Conservation (phyloP, 2,329 filamentous ascomycete genomes). For the Exophiala calicioides region DNA sequence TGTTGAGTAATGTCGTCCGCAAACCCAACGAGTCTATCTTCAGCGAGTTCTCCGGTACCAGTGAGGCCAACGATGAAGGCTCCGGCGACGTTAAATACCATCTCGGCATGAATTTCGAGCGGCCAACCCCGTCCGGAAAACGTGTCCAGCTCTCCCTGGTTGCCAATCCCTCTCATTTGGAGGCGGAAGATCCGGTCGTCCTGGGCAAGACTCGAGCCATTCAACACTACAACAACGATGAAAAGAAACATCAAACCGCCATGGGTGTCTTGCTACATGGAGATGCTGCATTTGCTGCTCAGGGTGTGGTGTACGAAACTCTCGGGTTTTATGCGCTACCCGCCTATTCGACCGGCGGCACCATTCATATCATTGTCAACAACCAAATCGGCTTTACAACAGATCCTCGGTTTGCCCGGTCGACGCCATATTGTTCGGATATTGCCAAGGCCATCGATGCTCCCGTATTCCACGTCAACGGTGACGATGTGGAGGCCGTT, state of each 20-base stretch:
- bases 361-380: conserved; percentile 96
- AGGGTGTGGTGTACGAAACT: conserved; percentile 97
- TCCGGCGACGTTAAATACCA: conserved; percentile 99
- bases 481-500: conserved; percentile 95
- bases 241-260: conserved; percentile 80
- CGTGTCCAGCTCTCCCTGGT: conserved; percentile 98
- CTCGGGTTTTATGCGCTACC: conserved; percentile 96
- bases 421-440: conserved; percentile 97
- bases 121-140: conserved; percentile 95
- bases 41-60: conserved; percentile 89
- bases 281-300: conserved; percentile 93
- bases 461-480: conserved; percentile 98
- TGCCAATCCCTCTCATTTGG: conserved; percentile 96
- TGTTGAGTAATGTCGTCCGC: conserved; percentile 95
- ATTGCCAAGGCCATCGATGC: conserved; percentile 99
- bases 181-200: conserved; percentile 97
- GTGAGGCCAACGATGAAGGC: conserved; percentile 87
- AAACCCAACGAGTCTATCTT: conserved; percentile 99
- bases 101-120: conserved; percentile 99
- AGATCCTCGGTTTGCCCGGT: conserved; percentile 93
- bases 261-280: conserved; percentile 97
- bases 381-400: conserved; percentile 99
- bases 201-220: conserved; percentile 97
- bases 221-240: conserved; percentile 98
- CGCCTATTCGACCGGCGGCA: conserved; percentile 94